phyloP scores from a whole-genome alignment of 1,284 basidiomycete species.

The Tilletia horrida region DNA sequence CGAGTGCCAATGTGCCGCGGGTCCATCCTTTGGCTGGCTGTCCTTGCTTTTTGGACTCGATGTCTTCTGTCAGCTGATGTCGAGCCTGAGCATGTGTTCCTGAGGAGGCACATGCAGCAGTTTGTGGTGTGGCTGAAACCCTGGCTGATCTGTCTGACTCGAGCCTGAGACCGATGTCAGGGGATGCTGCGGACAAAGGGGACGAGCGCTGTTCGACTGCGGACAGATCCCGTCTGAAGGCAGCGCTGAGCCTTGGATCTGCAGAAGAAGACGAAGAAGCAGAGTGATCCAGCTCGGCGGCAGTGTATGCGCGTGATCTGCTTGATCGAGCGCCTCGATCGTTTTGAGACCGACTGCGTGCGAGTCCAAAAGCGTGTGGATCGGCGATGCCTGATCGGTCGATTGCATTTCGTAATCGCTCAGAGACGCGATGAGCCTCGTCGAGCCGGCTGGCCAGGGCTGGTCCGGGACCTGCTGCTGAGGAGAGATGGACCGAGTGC shows the following conservation, averaged over 20 bases:
- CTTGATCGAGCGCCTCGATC: not conserved
- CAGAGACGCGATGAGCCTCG: not conserved
- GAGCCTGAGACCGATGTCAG: not conserved
- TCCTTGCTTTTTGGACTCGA: too few relatives aligned
- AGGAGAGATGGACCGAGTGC: not conserved
- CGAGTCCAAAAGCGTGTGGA: constrained; percentile 1
- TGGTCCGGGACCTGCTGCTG: not conserved
- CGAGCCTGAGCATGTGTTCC: too few relatives aligned
- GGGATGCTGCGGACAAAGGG: not conserved
- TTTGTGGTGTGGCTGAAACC: too few relatives aligned
- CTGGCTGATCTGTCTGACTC: too few relatives aligned
- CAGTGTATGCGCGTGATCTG: too few relatives aligned
- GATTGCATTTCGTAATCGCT: not conserved
- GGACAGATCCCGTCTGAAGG: not conserved
- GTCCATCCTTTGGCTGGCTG: not conserved
- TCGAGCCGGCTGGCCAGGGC: not conserved
- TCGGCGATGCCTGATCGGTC: not conserved
- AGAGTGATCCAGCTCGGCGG: too few relatives aligned
- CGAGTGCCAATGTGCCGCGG: not conserved
- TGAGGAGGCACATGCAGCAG: too few relatives aligned
- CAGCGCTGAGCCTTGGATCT: too few relatives aligned
- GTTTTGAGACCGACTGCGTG: constrained; percentile 3
- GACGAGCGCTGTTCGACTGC: not conserved
- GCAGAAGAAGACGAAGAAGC: too few relatives aligned
- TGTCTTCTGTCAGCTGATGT: too few relatives aligned